Base-by-base conservation (phyloP, 2,329 filamentous ascomycete genomes). In the Exophiala oligosperma region DNA sequence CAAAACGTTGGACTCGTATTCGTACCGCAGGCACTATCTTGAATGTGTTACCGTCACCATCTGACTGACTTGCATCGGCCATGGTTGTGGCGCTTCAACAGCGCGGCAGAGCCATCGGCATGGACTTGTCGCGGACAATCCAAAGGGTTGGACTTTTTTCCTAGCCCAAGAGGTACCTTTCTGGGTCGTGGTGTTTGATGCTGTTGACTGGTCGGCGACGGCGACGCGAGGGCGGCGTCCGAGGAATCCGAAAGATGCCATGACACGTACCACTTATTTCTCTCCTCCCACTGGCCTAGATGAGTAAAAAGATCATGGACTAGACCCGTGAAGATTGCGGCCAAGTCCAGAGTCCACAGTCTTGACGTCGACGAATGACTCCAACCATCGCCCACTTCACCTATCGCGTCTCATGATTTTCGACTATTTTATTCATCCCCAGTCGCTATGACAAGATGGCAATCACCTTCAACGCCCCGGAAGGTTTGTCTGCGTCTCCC, bases 21-120 rank as follows among this genome's bases (percentile, higher is more conserved):
- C 29, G 28, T 52, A 57, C 54, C 6, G 54, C 54, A 29, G 54
- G 54, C 21, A 43, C 49, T 38, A 43, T 43, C 37, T 38, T 38
- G 2, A 32, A 23, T 23, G 49, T 49, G 38, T 14, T 51, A 23
- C 24, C 9, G 14, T 52, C 48, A n/a, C 29, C 11, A 14, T 56
- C 57, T 21, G 48, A 52, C 48, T 46, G 49, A 28, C 29, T 47
- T 23, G 37, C n/a, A 14, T 57, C 54, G 5, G 54, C 40, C 54
- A 57, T 57, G 1, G 24, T 52, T 2, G 26, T 44, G 11, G 23
- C 17, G n/a, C 4, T 4, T 21, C 40, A 43, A 43, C n/a, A 23
- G 12, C 40, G 17, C 14, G 17, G 32, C 32, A 17, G 17, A 17
- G 17, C 17, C 17, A 35, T 35, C 32, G 32, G 32, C 32, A 35